Conservation (phyloP, 2,329 filamentous ascomycete genomes). For the Pseudogymnoascus sp. region DNA sequence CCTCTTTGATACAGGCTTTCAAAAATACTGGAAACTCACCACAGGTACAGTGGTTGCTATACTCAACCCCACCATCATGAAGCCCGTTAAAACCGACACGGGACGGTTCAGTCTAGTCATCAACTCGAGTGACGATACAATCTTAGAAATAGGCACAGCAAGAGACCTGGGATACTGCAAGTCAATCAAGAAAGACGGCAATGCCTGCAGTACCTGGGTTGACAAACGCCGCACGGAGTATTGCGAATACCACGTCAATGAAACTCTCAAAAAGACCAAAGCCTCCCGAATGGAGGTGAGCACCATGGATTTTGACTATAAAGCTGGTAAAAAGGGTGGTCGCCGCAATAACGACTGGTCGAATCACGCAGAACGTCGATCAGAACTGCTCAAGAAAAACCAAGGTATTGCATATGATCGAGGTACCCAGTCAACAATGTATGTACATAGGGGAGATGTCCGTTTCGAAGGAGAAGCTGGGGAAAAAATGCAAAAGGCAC, state of each 20-base stretch:
- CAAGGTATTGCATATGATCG: conserved; percentile 46
- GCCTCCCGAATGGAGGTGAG: conserved; percentile 73
- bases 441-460: conserved; percentile 32
- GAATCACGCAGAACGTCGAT: conserved; percentile 19
- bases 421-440: conserved; percentile 51
- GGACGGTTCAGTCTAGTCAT: conserved; percentile 81
- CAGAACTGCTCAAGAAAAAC: conserved; percentile 24
- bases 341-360: conserved; percentile 16
- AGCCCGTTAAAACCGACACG: conserved; percentile 71
- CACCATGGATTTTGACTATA: conserved; percentile 46
- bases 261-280: conserved; percentile 64
- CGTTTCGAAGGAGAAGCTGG: conserved; percentile 40
- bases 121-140: conserved; percentile 76
- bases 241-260: conserved; percentile 87
- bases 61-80: conserved; percentile 85
- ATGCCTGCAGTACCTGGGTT: conserved; percentile 75
- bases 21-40: conserved; percentile 87
- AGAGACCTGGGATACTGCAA: conserved; percentile 87
- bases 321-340: conserved; percentile 10
- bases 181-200: conserved; percentile 74
- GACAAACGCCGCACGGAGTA: conserved; percentile 82
- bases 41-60: conserved; percentile 89
- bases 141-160: conserved; percentile 80
- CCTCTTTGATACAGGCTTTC: conserved; percentile 84
- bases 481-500: conserved; percentile 54